phyloP scores from a whole-genome alignment of 768 basidiomycete genomes.

The Serendipita sp. region DNA sequence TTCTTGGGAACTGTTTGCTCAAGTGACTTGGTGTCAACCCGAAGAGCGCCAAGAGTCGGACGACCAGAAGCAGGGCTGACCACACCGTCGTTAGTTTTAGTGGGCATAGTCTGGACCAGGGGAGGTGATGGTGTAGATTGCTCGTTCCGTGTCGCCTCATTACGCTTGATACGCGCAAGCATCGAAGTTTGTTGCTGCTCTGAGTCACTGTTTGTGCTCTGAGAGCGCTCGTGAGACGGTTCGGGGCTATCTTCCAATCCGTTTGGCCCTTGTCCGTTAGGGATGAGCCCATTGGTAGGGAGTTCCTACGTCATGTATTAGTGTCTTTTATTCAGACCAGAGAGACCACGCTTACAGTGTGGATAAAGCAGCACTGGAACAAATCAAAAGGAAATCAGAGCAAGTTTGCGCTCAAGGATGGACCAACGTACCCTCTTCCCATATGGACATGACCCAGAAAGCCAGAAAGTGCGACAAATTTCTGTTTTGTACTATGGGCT shows the following conservation, averaged over 20 bases:
- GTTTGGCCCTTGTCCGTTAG: constrained; percentile 31
- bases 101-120: background rate
- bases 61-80: background rate
- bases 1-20: constrained; percentile 47
- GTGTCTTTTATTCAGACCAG: constrained; percentile 29
- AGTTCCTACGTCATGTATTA: constrained; percentile 21
- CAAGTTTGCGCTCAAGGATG: background rate
- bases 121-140: constrained; percentile 21
- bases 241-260: constrained; percentile 10
- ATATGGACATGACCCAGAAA: constrained; percentile 83
- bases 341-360: constrained; percentile 54
- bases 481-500: constrained; percentile 71
- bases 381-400: background rate
- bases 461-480: constrained; percentile 92
- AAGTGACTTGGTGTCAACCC: constrained; percentile 41
- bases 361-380: constrained; percentile 70
- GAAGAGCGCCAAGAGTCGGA: background rate
- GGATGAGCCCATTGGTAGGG: constrained; percentile 20
- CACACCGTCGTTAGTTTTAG: background rate
- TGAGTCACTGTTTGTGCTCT: constrained; percentile 65
- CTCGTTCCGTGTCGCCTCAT: constrained; percentile 13
- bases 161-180: constrained; percentile 47
- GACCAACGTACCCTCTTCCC: constrained; percentile 41
- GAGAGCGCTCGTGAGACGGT: constrained; percentile 26
- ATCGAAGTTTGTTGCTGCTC: constrained; percentile 58